Base-by-base conservation (phyloP, 2,329 filamentous ascomycete species). In the Zymoseptoria passerinii region DNA sequence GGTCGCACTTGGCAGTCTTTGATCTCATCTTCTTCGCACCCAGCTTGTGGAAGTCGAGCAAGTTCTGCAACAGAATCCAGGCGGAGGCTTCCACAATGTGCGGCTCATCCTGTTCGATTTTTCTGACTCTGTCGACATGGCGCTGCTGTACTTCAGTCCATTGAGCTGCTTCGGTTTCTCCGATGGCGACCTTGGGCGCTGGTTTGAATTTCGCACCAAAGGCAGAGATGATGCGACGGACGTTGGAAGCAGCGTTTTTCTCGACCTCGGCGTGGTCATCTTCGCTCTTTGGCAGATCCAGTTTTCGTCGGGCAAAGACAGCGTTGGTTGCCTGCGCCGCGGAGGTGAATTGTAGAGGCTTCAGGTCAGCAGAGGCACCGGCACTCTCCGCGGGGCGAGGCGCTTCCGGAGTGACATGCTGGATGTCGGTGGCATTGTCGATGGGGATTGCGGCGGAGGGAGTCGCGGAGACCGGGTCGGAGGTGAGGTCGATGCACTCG, bases 101-200 rank as follows among this genome's bases (percentile, higher is more conserved):
- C 6, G 52, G 28, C 7, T 60, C 48, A 10, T 56, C 48, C 9
- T 52, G 50, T 2, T 53, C 50, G 48, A 57, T 56, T 28, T 61
- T 58, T 40, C 13, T 35, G 54, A 59, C 56, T 53, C 59, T 63
- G 18, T 63, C 57, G 40, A 57, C 50, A 52, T 63, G 59, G 16
- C 35, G 53, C 4, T 58, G 40, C 51, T 63, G 61, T 18, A 59
- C 61, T 2, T 53, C 48, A 40, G 57, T 50, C 61, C 61, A 63
- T 52, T 50, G 53, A 18, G 48, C 55, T 44, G 57, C 28, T 44
- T 58, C 59, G 53, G 13, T 27, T 9, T 48, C 50, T n/a, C 56
- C 53, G 27, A 53, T 28, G 19, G 58, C 52, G 6, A 53, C 49
- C 9, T 63, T 55, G n/a, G 59, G 57, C 49, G 50, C 28, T 7